phyloP scores from a whole-genome alignment of 1,284 basidiomycete species.

The Ustilago vetiveriae region DNA sequence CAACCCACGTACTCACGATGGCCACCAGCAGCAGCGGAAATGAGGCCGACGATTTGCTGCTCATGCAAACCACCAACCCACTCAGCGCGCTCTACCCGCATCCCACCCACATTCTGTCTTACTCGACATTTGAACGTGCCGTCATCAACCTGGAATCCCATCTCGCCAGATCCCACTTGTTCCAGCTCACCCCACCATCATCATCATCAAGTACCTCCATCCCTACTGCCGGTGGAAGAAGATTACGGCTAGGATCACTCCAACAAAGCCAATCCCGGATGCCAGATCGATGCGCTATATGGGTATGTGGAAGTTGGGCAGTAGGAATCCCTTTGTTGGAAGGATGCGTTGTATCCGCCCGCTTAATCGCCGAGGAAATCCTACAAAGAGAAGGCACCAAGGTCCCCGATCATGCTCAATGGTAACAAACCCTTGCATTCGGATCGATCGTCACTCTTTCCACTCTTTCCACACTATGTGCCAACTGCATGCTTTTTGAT shows the following conservation, averaged over 20 bases:
- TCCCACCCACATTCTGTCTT: conserved; percentile 22
- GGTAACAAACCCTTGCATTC: background rate
- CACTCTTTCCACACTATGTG: too few relatives aligned
- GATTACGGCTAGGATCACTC: conserved; percentile 6
- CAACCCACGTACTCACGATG: conserved; percentile 52
- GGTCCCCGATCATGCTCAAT: background rate
- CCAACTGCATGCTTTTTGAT: conserved; percentile 1
- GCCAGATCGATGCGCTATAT: too few relatives aligned
- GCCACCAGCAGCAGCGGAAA: background rate
- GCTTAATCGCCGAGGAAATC: conserved; percentile 18
- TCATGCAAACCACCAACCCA: conserved; percentile 65
- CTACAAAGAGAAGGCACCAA: background rate
- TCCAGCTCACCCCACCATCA: background rate
- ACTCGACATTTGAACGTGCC: conserved; percentile 52
- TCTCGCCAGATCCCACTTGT: conserved; percentile 10
- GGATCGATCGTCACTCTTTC: too few relatives aligned
- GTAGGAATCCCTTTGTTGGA: conserved; percentile 34
- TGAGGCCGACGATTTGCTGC: background rate
- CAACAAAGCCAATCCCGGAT: conserved; percentile 1
- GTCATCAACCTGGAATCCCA: conserved; percentile 39
- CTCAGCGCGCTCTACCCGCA: conserved; percentile 30
- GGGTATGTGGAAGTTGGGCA: conserved; percentile 28
- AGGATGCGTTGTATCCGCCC: conserved; percentile 28
- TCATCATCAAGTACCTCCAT: background rate
- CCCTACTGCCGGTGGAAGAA: conserved; percentile 2